Conservation (phyloP, 306 rosid genomes). For the Lathyrus aphaca region DNA sequence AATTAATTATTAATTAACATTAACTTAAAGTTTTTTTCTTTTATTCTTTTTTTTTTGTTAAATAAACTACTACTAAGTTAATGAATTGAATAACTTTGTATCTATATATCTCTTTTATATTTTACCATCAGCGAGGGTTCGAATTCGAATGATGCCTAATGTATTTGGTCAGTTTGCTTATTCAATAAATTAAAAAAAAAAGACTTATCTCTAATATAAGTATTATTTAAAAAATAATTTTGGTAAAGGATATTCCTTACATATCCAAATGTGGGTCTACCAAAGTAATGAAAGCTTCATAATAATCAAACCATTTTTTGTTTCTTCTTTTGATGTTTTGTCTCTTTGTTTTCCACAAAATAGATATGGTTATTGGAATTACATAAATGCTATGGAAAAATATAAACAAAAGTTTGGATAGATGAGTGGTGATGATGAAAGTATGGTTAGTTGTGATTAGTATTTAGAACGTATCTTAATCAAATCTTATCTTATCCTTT, state of each 20-base stretch:
- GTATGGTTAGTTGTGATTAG: not conserved
- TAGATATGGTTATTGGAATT: slow-evolving; percentile 40
- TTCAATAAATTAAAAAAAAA: too few species aligned
- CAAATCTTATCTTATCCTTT: slow-evolving; percentile 48
- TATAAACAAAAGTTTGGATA: slow-evolving; percentile 31
- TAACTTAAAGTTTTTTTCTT: not conserved
- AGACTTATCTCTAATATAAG: too few species aligned
- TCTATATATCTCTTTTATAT: not conserved
- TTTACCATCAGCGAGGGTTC: too few species aligned
- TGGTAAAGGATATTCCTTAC: slow-evolving; percentile 36
- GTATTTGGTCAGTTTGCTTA: too few species aligned
- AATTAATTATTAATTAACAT: slow-evolving; percentile 24
- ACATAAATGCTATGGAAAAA: not conserved
- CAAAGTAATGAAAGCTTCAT: slow-evolving; percentile 22
- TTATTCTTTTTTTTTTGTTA: slow-evolving; percentile 32
- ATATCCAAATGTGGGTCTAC: slow-evolving; percentile 32
- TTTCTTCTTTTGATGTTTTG: slow-evolving; percentile 5
- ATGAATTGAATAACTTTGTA: not conserved
- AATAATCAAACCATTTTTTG: slow-evolving; percentile 9
- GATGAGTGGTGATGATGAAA: slow-evolving; percentile 16
- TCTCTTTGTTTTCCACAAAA: slow-evolving; percentile 4
- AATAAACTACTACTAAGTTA: slow-evolving; percentile 30
- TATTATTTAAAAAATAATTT: not conserved
- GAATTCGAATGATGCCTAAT: too few species aligned
- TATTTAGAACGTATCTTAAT: slow-evolving; percentile 35